Base-by-base conservation (phyloP, 306 rosid genomes). In the Cyclanthera cordifolia region DNA sequence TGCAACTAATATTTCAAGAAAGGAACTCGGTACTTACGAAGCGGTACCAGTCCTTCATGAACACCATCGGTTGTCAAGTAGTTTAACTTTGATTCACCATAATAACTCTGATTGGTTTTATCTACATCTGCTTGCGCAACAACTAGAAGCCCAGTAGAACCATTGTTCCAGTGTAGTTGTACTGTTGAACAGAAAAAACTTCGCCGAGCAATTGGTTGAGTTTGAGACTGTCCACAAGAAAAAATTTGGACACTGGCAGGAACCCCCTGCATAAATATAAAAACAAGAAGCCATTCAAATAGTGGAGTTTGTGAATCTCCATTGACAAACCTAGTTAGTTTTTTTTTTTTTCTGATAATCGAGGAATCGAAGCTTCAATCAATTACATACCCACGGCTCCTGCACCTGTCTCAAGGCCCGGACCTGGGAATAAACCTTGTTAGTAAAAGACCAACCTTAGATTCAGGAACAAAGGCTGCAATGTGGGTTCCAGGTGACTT, bases 71-170 rank as follows among this genome's bases (percentile, higher is more conserved):
- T 89, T 56, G 98, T 87, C 77, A 92, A 71, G 83, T 89, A 89
- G 89, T 79, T 81, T 69, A 92, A 79, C 82, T 89, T 92, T 34
- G 98, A 84, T 74, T 92, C 98, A 67, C 98, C 96, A 60, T 87
- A 87, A 79, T 92, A 92, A 84, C 98, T 92, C 72, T 92, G 98
- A 79, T 92, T 92, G 74, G 96, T 92, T 86, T 89, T 92, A 74
- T 89, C 98, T 49, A 89, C 95, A 80, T 92, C 98, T 30, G 98
- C 82, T 77, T 92, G 98, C 69, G 75, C 98, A 66, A 87, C 72
- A 73, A 84, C 85, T 53, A 92, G 77, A 75, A 92, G 95, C 61
- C 98, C 98, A 51, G 89, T 84, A 23, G 98, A 92, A 61, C 96
- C 89, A 39, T 19, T 73, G 72, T 92, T 92, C 98, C 98, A 92